phyloP scores from a whole-genome alignment of 2,329 filamentous ascomycete genomes.

The Phaeosphaeria sp. region DNA sequence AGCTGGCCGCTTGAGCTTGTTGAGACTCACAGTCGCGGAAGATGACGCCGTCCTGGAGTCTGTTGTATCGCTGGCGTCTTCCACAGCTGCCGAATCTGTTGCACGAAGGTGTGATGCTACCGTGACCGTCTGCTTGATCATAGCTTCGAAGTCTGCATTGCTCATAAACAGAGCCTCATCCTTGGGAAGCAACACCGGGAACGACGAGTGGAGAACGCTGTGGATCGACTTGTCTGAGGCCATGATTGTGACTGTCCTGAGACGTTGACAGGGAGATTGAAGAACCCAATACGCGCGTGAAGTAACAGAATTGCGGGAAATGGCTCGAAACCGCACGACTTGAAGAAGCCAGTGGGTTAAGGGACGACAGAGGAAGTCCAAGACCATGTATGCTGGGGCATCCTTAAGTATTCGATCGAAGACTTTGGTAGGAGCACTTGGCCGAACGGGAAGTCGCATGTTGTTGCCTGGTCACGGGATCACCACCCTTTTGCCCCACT shows the following conservation, averaged over 20 bases:
- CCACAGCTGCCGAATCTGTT: constrained; percentile 7
- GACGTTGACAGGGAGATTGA: background rate
- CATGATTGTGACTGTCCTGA: constrained; percentile 2
- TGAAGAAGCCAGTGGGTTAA: background rate
- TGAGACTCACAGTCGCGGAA: constrained; percentile 8
- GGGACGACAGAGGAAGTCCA: background rate
- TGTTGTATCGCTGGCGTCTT: constrained; percentile 2
- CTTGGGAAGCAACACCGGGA: constrained; percentile 30
- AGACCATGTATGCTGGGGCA: background rate
- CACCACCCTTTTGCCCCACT: background rate
- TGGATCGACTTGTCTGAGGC: constrained; percentile 11
- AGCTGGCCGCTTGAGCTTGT: constrained; percentile 17
- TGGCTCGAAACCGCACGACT: background rate
- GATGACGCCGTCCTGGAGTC: background rate
- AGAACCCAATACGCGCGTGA: background rate
- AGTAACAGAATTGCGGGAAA: background rate
- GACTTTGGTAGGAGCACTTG: background rate
- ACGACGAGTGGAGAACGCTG: constrained; percentile 27
- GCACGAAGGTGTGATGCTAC: constrained; percentile 2
- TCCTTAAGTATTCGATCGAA: background rate
- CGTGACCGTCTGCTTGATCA: constrained; percentile 10
- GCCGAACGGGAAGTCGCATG: constrained; percentile 3
- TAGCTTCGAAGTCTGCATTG: constrained; percentile 23
- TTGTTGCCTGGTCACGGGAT: constrained; percentile 7
- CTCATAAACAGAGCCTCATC: constrained; percentile 24